phyloP scores from a whole-genome alignment of 2,329 filamentous ascomycete species.

The Colletotrichum sp. region DNA sequence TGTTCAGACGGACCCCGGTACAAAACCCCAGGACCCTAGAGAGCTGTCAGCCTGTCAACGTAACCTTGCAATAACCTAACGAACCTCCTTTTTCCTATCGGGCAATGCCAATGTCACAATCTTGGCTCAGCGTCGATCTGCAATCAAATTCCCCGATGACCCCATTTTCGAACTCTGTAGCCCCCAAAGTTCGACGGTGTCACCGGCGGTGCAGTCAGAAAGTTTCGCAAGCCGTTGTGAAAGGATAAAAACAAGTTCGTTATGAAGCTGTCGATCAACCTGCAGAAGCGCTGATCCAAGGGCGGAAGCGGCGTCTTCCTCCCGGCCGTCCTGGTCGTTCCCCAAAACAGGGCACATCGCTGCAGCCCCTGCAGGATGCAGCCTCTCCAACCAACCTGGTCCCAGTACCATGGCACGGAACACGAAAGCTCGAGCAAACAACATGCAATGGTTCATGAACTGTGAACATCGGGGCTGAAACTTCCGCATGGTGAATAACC shows the following conservation, averaged over 20 bases:
- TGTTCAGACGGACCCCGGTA: neutral
- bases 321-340: neutral
- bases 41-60: neutral
- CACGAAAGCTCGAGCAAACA: neutral
- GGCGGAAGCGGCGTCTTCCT: neutral
- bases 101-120: neutral
- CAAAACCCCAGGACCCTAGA: neutral
- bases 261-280: neutral
- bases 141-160: conserved; percentile 2
- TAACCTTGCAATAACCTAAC: neutral
- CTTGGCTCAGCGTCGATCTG: conserved; percentile 1
- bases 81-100: neutral
- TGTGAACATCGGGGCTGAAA: neutral
- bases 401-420: neutral
- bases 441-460: neutral
- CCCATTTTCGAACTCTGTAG: neutral
- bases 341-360: neutral
- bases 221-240: neutral
- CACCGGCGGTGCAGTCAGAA: neutral
- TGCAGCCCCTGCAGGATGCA: neutral
- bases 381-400: neutral
- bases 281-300: neutral
- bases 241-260: neutral
- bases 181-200: neutral
- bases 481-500: neutral